Base-by-base conservation (phyloP, 805 yeast genomes). In the Sungouiozyma ichnusensis region DNA sequence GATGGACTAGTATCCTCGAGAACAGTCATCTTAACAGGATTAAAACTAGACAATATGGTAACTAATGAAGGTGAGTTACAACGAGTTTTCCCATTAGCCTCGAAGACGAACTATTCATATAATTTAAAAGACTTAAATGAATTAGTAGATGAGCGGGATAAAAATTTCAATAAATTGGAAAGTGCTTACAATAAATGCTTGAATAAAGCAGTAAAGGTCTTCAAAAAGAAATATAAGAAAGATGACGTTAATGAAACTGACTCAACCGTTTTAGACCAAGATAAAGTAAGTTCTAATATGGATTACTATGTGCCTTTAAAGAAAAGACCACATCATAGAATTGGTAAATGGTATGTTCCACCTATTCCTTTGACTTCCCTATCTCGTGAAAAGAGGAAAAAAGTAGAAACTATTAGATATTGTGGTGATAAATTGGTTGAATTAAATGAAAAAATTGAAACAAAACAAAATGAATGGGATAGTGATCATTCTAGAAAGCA, bases 271-370 rank as follows among this genome's bases (percentile, higher is more conserved):
- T 24, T 24, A 24, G 48, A 51, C 36, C 54, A 49, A 11, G 79
- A 82, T 16, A 71, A 69, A 47, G 79, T 82, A 3, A 72, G 67
- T 41, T 69, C 78, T 54, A 79, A 73, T 46, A 53, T 79, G 38
- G 68, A 71, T 47, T 68, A 77, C 36, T 86, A 84, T 60, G 76
- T 86, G 47, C 72, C 74, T 3, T 67, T 65, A 38, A 81, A 82
- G 63, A 87, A 86, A 68, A 74, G 90, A 52, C 97, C 97, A 38
- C 80, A 85, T 29, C 90, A 85, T 63, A 76, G 76, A 48, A 71
- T 86, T 53, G 76, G 76, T 43, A 57, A 60, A 44, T 76, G 53
- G 46, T 52, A 47, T 39, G 35, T 49, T 14, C 52, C 54, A 18
- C 50, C 50, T 15, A 38, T 24, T 24, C 29, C 29, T 7, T 24